Base-by-base conservation (phyloP, 164 flowering plant species). In the Euptelea pleiosperma region DNA sequence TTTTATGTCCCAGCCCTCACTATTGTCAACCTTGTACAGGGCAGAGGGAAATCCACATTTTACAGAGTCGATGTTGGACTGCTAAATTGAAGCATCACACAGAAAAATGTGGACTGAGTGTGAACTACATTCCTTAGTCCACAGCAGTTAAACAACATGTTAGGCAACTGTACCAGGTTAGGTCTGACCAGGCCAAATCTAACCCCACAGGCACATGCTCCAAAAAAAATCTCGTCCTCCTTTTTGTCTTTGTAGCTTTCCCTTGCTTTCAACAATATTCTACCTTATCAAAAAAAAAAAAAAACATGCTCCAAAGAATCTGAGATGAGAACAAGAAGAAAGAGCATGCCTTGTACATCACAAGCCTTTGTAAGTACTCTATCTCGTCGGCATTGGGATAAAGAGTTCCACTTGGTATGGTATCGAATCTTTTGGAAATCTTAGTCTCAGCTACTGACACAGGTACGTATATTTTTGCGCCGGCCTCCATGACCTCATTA, bases 381-480 rank as follows among this genome's bases (percentile, higher is more conserved):
- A 89, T 92, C 79, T 92, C 98, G 72, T 92, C 98, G 18, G 96
- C 96, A 75, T 89, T 92, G 37, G 98, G 98, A 70, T 86, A 68
- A 37, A 87, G 68, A 28, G 96, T 85, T 57, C 90, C 96, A 63
- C 83, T 82, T 46, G 98, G 96, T 60, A 92, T 92, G 39, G 75
- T 65, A 65, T 87, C 87, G 66, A 71, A 89, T 76, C 96, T 85
- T 75, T 68, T 89, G 12, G 86, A 75, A 45, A 92, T 76, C 64
- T 72, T 81, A 40, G 72, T 70, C 77, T 92, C 93, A 29, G 83
- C 84, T 42, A 84, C 71, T 1, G 98, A 89, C n/a, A 92, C 91
- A 47, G 97, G 96, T 50, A 84, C 55, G 61, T 65, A 60, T 62
- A 89, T 58, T 71, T 81, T 73, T 15, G 78, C 74, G 19, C 96